These are phyloP conservation scores for Nyssa sinensis DNA, from an alignment of 148 eudicot genomes.

Conservation along the genomic window DNA sequence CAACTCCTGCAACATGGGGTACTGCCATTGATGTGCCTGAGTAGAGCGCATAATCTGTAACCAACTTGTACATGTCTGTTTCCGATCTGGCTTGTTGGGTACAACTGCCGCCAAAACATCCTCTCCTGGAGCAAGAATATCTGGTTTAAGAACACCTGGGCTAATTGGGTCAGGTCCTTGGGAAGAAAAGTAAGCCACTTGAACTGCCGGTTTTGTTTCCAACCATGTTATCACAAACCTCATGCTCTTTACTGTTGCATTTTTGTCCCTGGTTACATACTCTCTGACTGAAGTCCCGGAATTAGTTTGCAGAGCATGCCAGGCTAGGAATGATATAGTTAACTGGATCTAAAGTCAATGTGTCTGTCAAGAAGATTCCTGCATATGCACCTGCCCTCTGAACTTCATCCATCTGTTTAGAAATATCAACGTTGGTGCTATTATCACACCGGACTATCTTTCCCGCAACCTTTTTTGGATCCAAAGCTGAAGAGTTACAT, in stretches of 20 bases:
- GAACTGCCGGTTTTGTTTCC: slow-evolving; percentile 7
- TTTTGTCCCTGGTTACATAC: neutral
- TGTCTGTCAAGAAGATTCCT: neutral
- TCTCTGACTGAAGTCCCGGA: neutral
- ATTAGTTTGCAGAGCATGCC: slow-evolving; percentile 6
- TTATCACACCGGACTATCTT: neutral
- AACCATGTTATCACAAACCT: slow-evolving; percentile 5
- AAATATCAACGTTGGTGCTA: neutral
- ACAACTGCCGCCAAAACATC: slow-evolving; percentile 8
- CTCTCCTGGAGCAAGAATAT: slow-evolving; percentile 19
- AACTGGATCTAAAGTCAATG: neutral
- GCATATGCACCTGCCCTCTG: neutral
- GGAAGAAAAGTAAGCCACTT: too few species aligned
- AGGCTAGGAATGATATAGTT: neutral
- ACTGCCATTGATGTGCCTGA: slow-evolving; percentile 16
- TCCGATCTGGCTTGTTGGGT: neutral
- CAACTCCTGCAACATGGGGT: slow-evolving; percentile 17
- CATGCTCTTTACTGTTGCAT: neutral
- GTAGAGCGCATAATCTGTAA: neutral
- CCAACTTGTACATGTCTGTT: neutral
- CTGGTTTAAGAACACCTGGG: slow-evolving; percentile 23
- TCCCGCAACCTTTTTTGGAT: neutral
- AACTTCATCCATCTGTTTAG: neutral
- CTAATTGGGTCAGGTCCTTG: slow-evolving; percentile 16
- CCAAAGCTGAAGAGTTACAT: neutral